These are phyloP conservation scores for Eremomyces bilateralis DNA, from an alignment of 495 filamentous ascomycete genomes.

Conservation along the genomic window DNA sequence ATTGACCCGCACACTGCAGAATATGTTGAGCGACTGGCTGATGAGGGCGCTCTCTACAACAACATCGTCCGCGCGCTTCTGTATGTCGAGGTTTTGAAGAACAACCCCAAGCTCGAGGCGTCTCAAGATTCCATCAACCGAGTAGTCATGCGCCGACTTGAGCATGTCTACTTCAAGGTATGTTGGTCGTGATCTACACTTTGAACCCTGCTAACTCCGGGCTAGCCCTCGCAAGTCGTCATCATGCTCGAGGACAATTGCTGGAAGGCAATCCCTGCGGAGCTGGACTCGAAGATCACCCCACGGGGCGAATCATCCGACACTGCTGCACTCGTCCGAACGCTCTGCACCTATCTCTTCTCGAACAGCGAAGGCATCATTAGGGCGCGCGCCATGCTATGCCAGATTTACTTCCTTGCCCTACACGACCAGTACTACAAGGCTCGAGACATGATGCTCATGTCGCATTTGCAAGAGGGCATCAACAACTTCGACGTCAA, in stretches of 20 bases:
- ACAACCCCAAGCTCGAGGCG: slow-evolving; percentile 46
- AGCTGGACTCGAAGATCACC: slow-evolving; percentile 59
- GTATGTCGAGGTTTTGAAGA: slow-evolving; percentile 62
- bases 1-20: slow-evolving; percentile 98
- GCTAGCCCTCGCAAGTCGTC: slow-evolving; percentile 68
- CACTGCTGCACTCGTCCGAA: slow-evolving; percentile 54
- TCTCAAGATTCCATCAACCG: slow-evolving; percentile 73
- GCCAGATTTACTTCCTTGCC: slow-evolving; percentile 94
- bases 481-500: slow-evolving; percentile 87
- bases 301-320: slow-evolving; percentile 40
- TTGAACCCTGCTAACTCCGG: slow-evolving; percentile 1
- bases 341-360: slow-evolving; percentile 88
- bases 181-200: not conserved
- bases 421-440: slow-evolving; percentile 95
- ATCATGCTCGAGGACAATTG: slow-evolving; percentile 77
- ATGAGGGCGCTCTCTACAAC: slow-evolving; percentile 83
- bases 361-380: slow-evolving; percentile 83
- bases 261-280: slow-evolving; percentile 59
- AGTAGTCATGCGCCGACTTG: slow-evolving; percentile 75
- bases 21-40: slow-evolving; percentile 84
- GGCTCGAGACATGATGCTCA: slow-evolving; percentile 95
- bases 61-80: slow-evolving; percentile 67
- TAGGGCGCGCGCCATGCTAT: slow-evolving; percentile 88
- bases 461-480: slow-evolving; percentile 96
- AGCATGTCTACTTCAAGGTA: slow-evolving; percentile 97